Evolutionary conservation across 306 rosid genomes (phyloP).

Genomic region (Vigna unguiculata): DNA sequence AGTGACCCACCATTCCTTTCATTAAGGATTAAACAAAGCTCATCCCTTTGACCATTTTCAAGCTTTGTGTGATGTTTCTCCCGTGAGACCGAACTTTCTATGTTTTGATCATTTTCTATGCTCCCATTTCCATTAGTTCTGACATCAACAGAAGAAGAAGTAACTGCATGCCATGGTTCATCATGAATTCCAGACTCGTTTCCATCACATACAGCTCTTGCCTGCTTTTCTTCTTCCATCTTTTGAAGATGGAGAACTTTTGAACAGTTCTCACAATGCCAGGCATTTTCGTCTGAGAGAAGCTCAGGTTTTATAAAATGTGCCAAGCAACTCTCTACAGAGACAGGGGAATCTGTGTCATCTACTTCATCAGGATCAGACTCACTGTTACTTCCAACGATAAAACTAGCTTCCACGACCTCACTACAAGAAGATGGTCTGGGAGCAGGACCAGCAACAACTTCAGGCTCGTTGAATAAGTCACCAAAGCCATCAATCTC

Average conservation of each 20-base stretch:
- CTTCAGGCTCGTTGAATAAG: constrained; percentile 88
- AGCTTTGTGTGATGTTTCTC: constrained; percentile 42
- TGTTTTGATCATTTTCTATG: constrained; percentile 37
- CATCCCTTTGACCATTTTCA: constrained; percentile 56
- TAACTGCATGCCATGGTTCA: constrained; percentile 44
- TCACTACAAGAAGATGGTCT: constrained; percentile 66
- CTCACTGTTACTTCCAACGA: constrained; percentile 64
- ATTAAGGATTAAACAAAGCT: constrained; percentile 43
- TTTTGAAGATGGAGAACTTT: constrained; percentile 59
- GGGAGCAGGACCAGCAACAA: constrained; percentile 67
- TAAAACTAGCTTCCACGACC: constrained; percentile 57
- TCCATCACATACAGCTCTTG: constrained; percentile 55
- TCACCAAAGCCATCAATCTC: constrained; percentile 85
- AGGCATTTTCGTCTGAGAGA: constrained; percentile 87
- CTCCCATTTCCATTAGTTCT: constrained; percentile 52
- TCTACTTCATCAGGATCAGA: constrained; percentile 99
- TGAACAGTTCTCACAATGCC: constrained; percentile 94
- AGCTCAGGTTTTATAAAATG: constrained; percentile 92
- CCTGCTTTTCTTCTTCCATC: constrained; percentile 51
- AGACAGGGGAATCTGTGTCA: constrained; percentile 82
- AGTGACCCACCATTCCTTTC: constrained; percentile 43
- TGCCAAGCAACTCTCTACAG: constrained; percentile 89
- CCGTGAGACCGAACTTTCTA: constrained; percentile 49
- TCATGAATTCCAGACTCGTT: constrained; percentile 46
- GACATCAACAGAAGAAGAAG: constrained; percentile 46